Base-by-base conservation (phyloP, 192 early-diverging fungal genomes). In the Paraglomus occultum region DNA sequence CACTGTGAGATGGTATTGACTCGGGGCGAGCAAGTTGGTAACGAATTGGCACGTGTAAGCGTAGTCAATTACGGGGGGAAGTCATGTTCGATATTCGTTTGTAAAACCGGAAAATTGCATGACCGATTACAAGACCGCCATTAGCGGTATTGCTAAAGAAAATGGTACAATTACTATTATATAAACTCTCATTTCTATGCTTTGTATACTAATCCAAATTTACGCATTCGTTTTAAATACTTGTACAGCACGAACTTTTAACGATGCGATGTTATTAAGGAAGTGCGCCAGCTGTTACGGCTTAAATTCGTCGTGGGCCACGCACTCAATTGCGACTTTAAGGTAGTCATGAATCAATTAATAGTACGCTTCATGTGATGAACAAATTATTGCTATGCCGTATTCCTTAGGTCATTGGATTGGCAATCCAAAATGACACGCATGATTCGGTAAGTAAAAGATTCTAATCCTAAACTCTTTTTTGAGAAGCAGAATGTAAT, bases 1-100 rank as follows among this genome's bases (percentile, higher is more conserved):
- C 91, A 94, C 79, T 94, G 92, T 71, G 92, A 94, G 70, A 94
- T 94, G 92, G 92, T 94, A 2, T 90, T 91, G 8, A 86, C 86
- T 4, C 91, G 92, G 1, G 74, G 71, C 22, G 80, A 83, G 53
- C 92, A 90, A 10, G 76, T 51, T 11, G 45, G 76, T 23, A 89
- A 90, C 4, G 82, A 79, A 15, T 69, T 94, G 47, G 92, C 91
- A 5, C 76, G 92, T 5, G 87, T 94, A 17, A 83, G 81, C 11
- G 68, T 94, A 7, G 89, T 94, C 51, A 92, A 94, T 72, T 92
- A 82, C 76, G 91, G 64, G 92, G 92, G 0, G 78, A 88, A 65
- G 70, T 79, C 4, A 20, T 93, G 0, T 46, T 90, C 51, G 92
- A 94, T 74, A 75, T n/a, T n/a, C 70, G 17, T 94, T 73, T 72